Percentiles rank a stretch among this genome's conserved stretches.
Evolutionary conservation across 208 protist species (phyloP).

Genomic region (Zelonia costaricensis): DNA sequence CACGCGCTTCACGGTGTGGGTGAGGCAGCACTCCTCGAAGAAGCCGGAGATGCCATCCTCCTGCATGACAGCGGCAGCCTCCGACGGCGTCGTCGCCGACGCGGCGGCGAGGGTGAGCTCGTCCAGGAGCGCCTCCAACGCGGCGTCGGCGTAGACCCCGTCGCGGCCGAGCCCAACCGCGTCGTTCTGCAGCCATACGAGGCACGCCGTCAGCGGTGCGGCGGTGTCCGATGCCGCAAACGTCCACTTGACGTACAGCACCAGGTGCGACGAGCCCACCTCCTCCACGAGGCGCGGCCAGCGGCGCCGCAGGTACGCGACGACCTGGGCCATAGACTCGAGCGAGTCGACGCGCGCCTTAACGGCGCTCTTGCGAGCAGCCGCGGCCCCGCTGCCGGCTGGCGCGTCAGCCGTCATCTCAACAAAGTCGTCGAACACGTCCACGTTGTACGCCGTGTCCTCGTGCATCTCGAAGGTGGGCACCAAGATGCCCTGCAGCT

Average conservation of each 20-base stretch:
- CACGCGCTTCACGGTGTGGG: not conserved
- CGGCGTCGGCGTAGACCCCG: conserved; percentile 29
- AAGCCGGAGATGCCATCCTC: conserved; percentile 25
- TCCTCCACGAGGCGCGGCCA: conserved; percentile 2
- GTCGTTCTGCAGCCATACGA: conserved; percentile 24
- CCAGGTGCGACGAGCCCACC: conserved; percentile 1
- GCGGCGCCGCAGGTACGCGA: conserved; percentile 4
- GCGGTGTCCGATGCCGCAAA: not conserved
- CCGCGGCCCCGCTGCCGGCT: not conserved
- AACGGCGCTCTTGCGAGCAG: not conserved
- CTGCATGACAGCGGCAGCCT: conserved; percentile 6
- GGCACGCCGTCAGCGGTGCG: not conserved
- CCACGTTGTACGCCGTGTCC: not conserved
- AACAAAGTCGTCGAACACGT: conserved; percentile 13
- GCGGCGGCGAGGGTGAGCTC: conserved; percentile 32
- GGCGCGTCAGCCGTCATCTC: not conserved
- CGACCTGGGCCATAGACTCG: not conserved
- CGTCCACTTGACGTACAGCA: conserved; percentile 8
- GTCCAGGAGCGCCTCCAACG: conserved; percentile 34
- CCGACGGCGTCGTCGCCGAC: not conserved
- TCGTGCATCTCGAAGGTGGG: conserved; percentile 11
- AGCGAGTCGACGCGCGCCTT: conserved; percentile 1
- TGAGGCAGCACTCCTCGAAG: conserved; percentile 15
- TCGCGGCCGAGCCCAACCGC: not conserved
- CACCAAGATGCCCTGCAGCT: conserved; percentile 25